These are phyloP conservation scores for Discostella pseudostelligera DNA, from an alignment of 108 stramenopile species.

Conservation along the genomic window DNA sequence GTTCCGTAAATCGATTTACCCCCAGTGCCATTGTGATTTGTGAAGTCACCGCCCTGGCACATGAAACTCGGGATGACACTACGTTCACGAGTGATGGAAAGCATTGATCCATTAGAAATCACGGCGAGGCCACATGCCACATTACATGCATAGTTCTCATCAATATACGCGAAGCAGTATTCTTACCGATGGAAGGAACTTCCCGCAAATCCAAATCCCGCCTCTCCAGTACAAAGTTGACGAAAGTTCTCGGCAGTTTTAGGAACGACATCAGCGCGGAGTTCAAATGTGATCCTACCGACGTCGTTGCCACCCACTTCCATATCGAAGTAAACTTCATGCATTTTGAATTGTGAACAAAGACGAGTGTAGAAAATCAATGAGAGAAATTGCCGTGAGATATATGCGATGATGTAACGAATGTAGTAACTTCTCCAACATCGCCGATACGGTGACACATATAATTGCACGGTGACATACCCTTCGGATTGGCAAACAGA, in stretches of 20 bases:
- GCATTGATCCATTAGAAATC: neutral
- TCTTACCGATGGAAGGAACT: constrained; percentile 79
- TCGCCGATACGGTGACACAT: too few relatives aligned
- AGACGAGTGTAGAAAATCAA: constrained; percentile 12
- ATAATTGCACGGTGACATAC: too few relatives aligned
- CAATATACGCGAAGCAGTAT: too few relatives aligned
- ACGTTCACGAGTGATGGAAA: too few relatives aligned
- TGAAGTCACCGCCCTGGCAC: constrained; percentile 95
- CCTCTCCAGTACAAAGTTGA: constrained; percentile 95
- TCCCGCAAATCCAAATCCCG: constrained; percentile 93
- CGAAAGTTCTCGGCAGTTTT: constrained; percentile 96
- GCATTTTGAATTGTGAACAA: neutral
- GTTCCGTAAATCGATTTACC: constrained; percentile 70
- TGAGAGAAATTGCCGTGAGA: neutral
- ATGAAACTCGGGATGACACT: constrained; percentile 53
- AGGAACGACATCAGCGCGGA: constrained; percentile 93
- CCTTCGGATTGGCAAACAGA: constrained; percentile 73
- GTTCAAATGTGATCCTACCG: constrained; percentile 93
- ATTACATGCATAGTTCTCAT: neutral
- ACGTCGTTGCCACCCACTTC: constrained; percentile 86
- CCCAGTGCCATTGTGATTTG: constrained; percentile 91
- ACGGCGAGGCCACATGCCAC: too few relatives aligned
- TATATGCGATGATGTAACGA: constrained; percentile 6
- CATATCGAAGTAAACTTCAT: constrained; percentile 90
- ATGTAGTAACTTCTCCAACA: too few relatives aligned